Base-by-base conservation (phyloP, 805 yeast genomes). In the Candida coleopterorum region DNA sequence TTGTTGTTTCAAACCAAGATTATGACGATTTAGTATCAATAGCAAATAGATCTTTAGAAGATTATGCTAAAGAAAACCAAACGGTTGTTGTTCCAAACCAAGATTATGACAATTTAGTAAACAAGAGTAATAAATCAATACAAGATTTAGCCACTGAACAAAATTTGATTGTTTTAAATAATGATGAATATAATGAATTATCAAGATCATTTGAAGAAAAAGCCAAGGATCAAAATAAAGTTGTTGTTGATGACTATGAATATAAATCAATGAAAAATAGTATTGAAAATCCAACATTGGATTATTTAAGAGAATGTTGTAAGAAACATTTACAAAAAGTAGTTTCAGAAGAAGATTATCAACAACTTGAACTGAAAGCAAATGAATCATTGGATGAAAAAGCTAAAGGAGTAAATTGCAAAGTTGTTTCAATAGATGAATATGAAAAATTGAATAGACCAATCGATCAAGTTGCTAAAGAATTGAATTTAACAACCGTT, bases 201-300 rank as follows among this genome's bases (percentile, higher is more conserved):
- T 18, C 30, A 16, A 15, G 4, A 25, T 25, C 10, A 10, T 28
- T 33, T 32, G 27, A 29, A 18, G 29, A 16, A 26, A 29, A 48
- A 27, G 59, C 63, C 16, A 44, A 44, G 39, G 45, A 47, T 15
- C 46, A 47, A 26, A 55, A 47, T 32, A 48, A 45, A 38, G 40
- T 35, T 18, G 43, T 53, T 42, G 49, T 49, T 31, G 26, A 18
- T 4, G 25, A 18, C 9, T 31, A 25, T 12, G 41, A 43, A 21
- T 35, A 41, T 18, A 9, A 38, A 10, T 26, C 9, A 10, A 23
- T 46, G 31, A 27, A 38, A 21, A 37, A 38, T 6, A 27, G 29
- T 2, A 41, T 48, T 14, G 52, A 53, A 9, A 40, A 43, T 15
- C 66, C 72, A 8, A 29, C 53, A 12, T 14, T 53, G 4, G 64